Evolutionary conservation across 768 basidiomycete genomes (phyloP), one percentile per base, ranked within the genome.

Genomic region (Lactarius indigo): DNA sequence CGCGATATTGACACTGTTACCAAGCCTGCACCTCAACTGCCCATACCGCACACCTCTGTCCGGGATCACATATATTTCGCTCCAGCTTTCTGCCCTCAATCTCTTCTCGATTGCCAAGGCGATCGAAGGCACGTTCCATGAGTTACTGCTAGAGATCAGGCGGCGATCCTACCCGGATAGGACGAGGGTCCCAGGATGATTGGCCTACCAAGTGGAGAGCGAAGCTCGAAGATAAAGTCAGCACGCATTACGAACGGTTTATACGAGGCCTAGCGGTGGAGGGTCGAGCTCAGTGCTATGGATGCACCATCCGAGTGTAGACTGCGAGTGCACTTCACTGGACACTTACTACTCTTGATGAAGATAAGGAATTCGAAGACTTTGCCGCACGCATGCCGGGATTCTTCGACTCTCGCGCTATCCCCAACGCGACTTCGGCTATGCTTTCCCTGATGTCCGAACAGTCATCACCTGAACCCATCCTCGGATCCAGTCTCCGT

Each of bases 1-100:
- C 9, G 31, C 23, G 15, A 39, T 60, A 39, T 17, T 42, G 37
- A 42, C 59, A 6, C 17, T 37, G 18, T 8, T 44, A 10, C 59
- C 59, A 10, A 37, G 3, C 39, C 8, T 41, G 12, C 35, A 2
- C 39, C 23, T 23, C 50, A 28, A 52, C 26, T 52, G 13, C 26
- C 50, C 50, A 6, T 52, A 52, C 26, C 50, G 50, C 42, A 60
- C 59, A 2, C 59, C 59, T n/a, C 31, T 57, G 56, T 57, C 56
- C 2, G 30, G 56, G 20, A 20, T 57, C 56, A 33, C 56, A 33
- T 30, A 57, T 13, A 20, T 33, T 15, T 31, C 20, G 12, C 8
- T 15, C 13, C 50, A 52, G 23, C 6, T 52, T 52, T 52, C 50
- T 26, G 50, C 50, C 6, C 12, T 8, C 31, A 18, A 7, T 5